Evolutionary conservation across 768 basidiomycete genomes (phyloP), one percentile per base, ranked within the genome.

Genomic region (Podaxis mareebaensis): DNA sequence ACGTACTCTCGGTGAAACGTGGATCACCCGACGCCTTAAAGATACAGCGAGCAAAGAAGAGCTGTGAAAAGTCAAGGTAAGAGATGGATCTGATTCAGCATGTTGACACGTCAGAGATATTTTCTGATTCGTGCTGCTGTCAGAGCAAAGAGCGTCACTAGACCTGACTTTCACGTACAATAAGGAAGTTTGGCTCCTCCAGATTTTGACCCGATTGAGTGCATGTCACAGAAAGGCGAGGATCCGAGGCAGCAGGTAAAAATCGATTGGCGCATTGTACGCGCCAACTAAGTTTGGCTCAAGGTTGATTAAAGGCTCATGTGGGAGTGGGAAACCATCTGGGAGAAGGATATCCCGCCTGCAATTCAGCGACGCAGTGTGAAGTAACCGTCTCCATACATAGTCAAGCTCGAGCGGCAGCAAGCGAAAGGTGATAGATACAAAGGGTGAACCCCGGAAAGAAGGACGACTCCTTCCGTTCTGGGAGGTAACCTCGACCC

Each of bases 121-220:
- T 40, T 24, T 56, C 54, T 56, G 54, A 42, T 13, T 40, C 54
- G 22, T 42, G 20, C 30, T 54, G 33, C 54, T 28, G 22, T 39
- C 54, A 56, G 54, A 56, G 54, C 54, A 56, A 11, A 55, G 20
- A 36, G 20, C 53, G 53, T 54, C 53, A 54, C 28, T 13, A 54
- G 15, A 4, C 30, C n/a, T 10, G n/a, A 54, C 12, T n/a, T 54
- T 12, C 20, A 51, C 1, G 8, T 22, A 24, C 49, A 28, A 4
- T 13, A 28, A 24, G 7, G 11, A 26, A 13, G 49, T 12, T 13
- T 24, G 49, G 26, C 12, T 22, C 26, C 12, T 24, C 22, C 49
- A 26, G 49, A 51, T 51, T 28, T 12, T 24, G 12, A 6, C 24
- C 26, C 24, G 22, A 24, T 51, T 11, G 49, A 51, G 49, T 8